phyloP scores from a whole-genome alignment of 2,329 filamentous ascomycete species.

The Botrytis byssoidea region DNA sequence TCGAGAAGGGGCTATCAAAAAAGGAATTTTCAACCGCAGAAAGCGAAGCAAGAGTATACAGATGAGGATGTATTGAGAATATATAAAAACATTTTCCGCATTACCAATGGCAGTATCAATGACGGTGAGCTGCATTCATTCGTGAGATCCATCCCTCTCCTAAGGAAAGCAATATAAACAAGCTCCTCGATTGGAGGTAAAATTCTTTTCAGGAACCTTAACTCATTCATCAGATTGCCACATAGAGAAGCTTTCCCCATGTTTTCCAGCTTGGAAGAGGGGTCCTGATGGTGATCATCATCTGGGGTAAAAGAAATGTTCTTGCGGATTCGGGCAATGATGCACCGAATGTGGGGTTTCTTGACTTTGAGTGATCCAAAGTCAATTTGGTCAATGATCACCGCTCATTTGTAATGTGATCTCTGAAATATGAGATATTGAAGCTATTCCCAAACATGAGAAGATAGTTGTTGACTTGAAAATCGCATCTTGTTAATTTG shows the following conservation, averaged over 20 bases:
- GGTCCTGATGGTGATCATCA: neutral
- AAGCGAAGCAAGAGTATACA: neutral
- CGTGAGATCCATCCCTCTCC: neutral
- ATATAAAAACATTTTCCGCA: conserved; percentile 1
- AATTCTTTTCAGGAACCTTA: conserved; percentile 21
- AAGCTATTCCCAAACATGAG: conserved; percentile 7
- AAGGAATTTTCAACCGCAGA: neutral
- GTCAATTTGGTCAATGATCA: neutral
- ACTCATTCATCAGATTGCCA: neutral
- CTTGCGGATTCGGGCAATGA: conserved; percentile 13
- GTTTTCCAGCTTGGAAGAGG: conserved; percentile 22
- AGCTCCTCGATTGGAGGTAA: conserved; percentile 28
- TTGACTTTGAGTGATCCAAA: neutral
- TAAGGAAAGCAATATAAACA: neutral
- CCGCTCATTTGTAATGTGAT: neutral
- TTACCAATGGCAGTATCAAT: neutral
- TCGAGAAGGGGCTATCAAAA: neutral
- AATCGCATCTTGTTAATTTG: too few relatives aligned
- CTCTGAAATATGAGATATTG: neutral
- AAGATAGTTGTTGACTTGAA: neutral
- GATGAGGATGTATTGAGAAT: neutral
- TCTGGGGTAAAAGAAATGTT: conserved; percentile 9
- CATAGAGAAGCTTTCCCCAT: neutral
- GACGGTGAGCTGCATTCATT: neutral
- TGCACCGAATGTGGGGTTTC: conserved; percentile 11